Percentiles rank a stretch among this genome's conserved stretches.
phyloP scores from a whole-genome alignment of 768 basidiomycete genomes.

The Pholiota microspora region DNA sequence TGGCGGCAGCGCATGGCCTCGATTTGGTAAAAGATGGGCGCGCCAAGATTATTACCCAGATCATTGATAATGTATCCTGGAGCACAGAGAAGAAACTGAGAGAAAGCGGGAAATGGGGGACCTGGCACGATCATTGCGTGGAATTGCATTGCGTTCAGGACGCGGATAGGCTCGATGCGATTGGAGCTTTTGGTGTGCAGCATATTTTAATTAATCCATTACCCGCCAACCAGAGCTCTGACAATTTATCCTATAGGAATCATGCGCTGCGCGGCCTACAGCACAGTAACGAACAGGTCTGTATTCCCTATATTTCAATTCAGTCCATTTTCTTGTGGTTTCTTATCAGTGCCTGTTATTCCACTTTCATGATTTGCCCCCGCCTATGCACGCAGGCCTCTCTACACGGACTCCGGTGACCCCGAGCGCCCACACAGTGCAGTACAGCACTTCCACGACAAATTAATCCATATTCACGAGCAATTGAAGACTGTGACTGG shows the following conservation, averaged over 20 bases:
- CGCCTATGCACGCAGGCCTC: conserved; percentile 28
- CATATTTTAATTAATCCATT: conserved; percentile 11
- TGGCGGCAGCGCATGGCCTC: conserved; percentile 40
- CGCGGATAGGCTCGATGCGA: conserved; percentile 76
- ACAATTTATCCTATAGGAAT: conserved; percentile 39
- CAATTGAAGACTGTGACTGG: conserved; percentile 79
- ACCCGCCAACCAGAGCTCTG: neutral
- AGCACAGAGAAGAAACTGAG: conserved; percentile 74
- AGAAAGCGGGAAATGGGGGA: conserved; percentile 49
- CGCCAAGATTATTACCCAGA: conserved; percentile 49
- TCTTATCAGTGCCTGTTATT: conserved; percentile 8
- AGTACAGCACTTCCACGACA: conserved; percentile 84
- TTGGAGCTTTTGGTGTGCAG: conserved; percentile 72
- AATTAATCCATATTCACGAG: conserved; percentile 71
- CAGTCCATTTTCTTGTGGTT: neutral
- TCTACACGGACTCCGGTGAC: conserved; percentile 48
- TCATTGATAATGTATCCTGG: conserved; percentile 85
- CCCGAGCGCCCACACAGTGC: conserved; percentile 46
- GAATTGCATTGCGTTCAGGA: conserved; percentile 86
- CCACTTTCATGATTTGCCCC: conserved; percentile 7
- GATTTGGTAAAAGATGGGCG: conserved; percentile 63
- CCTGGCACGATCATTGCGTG: conserved; percentile 68
- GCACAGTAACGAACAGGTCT: conserved; percentile 49
- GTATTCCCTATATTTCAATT: conserved; percentile 8
- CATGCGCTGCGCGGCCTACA: conserved; percentile 70